Evolutionary conservation across 176 grass and related monocot species (phyloP).

Genomic region (Alloteropsis semialata): DNA sequence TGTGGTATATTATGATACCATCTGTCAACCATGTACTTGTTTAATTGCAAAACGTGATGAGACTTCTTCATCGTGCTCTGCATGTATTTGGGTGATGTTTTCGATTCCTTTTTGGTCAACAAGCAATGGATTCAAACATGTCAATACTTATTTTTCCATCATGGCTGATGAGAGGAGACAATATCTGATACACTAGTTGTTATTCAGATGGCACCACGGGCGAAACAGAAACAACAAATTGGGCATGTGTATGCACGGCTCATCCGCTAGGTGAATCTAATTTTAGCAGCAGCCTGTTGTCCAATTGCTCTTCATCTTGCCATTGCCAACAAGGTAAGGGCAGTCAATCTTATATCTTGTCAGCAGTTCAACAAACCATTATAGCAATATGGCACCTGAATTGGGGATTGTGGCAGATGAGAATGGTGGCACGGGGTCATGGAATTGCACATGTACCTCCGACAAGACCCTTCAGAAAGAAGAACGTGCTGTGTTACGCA

Average conservation of each 20-base stretch:
- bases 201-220: slow-evolving; percentile 16
- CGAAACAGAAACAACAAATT: slow-evolving; percentile 38
- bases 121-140: not conserved
- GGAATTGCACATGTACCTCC: slow-evolving; percentile 75
- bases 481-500: slow-evolving; percentile 14
- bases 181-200: not conserved
- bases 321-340: slow-evolving; percentile 62
- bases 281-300: slow-evolving; percentile 33
- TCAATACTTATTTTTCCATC: slow-evolving; percentile 4
- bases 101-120: not conserved
- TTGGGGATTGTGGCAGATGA: slow-evolving; percentile 17
- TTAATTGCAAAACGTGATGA: not conserved
- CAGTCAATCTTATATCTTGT: not conserved
- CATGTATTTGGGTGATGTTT: slow-evolving; percentile 20
- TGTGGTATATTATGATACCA: not conserved
- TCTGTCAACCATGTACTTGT: slow-evolving; percentile 21
- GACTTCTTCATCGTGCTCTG: slow-evolving; percentile 32
- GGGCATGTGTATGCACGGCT: slow-evolving; percentile 65
- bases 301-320: slow-evolving; percentile 78
- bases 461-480: slow-evolving; percentile 16
- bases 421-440: slow-evolving; percentile 33
- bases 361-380: not conserved
- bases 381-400: not conserved
- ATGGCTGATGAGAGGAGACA: not conserved
- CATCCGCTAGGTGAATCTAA: slow-evolving; percentile 37